Evolutionary conservation across 805 yeast genomes (phyloP).

Genomic region (Metschnikowia continentalis): DNA sequence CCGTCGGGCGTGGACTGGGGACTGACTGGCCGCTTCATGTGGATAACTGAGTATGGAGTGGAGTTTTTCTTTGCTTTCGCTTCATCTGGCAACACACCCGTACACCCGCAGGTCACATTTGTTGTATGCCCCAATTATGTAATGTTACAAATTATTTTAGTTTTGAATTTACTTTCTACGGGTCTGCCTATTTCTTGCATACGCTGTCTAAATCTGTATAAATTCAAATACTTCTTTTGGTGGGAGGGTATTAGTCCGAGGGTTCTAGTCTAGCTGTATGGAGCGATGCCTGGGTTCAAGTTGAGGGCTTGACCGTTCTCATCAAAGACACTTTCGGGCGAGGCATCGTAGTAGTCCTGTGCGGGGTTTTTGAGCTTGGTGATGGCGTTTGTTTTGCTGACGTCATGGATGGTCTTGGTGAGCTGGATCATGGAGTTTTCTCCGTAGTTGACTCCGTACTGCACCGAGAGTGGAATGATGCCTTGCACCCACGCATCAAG

Average conservation of each 20-base stretch:
- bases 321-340: constrained; percentile 29
- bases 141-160: too few species aligned
- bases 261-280: neutral
- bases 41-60: neutral
- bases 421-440: constrained; percentile 58
- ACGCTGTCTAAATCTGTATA: too few species aligned
- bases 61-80: constrained; percentile 6
- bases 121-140: neutral
- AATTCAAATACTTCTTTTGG: neutral
- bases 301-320: constrained; percentile 27
- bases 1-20: constrained; percentile 11
- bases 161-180: too few species aligned
- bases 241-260: neutral
- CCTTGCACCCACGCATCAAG: constrained; percentile 52
- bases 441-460: constrained; percentile 58
- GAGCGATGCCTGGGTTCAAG: constrained; percentile 22
- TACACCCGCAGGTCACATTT: neutral
- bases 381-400: constrained; percentile 36
- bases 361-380: constrained; percentile 43
- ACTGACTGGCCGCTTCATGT: constrained; percentile 18
- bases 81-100: neutral
- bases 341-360: constrained; percentile 33
- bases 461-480: constrained; percentile 38
- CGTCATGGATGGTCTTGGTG: constrained; percentile 50
- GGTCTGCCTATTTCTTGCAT: too few species aligned